Evolutionary conservation across 2,329 filamentous ascomycete species (phyloP).

Genomic region (Alternaria sp.): DNA sequence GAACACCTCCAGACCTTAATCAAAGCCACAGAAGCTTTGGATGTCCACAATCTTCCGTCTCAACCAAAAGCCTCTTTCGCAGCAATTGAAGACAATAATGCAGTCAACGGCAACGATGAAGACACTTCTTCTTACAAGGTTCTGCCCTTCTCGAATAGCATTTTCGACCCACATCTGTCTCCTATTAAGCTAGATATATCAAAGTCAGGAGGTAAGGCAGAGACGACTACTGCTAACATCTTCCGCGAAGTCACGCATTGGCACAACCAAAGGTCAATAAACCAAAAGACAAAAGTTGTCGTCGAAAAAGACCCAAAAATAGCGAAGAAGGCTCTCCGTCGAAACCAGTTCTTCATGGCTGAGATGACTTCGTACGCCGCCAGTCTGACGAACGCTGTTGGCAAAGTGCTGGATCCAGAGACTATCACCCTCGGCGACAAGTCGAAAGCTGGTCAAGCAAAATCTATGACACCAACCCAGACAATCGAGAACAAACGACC

Average conservation of each 20-base stretch:
- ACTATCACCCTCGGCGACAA: conserved; percentile 43
- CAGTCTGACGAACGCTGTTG: conserved; percentile 28
- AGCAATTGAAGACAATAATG: conserved; percentile 1
- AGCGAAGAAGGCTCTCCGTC: conserved; percentile 34
- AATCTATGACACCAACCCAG: conserved; percentile 19
- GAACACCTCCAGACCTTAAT: conserved; percentile 32
- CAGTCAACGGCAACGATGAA: conserved; percentile 17
- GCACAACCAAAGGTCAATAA: conserved; percentile 67
- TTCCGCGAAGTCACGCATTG: conserved; percentile 65
- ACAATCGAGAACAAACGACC: conserved; percentile 29
- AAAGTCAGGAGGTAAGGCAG: conserved; percentile 33
- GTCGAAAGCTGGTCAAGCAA: conserved; percentile 22
- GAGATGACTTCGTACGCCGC: conserved; percentile 29
- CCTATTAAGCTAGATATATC: conserved; percentile 55
- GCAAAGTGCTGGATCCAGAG: conserved; percentile 27
- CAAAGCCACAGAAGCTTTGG: conserved; percentile 33
- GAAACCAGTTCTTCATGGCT: conserved; percentile 30
- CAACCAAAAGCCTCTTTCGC: conserved; percentile 14
- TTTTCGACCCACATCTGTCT: conserved; percentile 59
- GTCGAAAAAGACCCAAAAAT: conserved; percentile 47
- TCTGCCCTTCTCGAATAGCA: conserved; percentile 58
- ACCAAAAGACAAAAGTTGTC: conserved; percentile 49
- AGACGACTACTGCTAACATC: conserved; percentile 51
- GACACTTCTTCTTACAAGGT: conserved; percentile 43
- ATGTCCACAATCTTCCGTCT: conserved; percentile 26